Conservation (phyloP, 2,329 filamentous ascomycete species). For the Rhinocladiella similis region DNA sequence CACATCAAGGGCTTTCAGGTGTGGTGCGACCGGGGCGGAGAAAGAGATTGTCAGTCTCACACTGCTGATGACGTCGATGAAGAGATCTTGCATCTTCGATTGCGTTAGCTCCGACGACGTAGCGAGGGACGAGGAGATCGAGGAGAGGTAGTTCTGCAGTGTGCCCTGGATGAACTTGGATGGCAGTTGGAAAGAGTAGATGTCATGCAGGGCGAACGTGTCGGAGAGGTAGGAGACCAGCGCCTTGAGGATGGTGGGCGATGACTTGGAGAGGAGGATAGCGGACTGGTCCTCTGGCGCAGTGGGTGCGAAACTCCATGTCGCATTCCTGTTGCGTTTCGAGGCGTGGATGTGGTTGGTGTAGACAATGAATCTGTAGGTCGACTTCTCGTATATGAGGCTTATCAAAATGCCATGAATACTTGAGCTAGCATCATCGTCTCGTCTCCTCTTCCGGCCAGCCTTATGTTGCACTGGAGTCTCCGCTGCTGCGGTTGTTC, state of each 20-base stretch:
- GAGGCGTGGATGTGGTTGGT: not conserved
- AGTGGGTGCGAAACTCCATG: not conserved
- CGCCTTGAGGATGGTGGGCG: constrained; percentile 9
- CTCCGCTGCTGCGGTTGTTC: not conserved
- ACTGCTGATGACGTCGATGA: constrained; percentile 15
- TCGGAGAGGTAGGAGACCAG: constrained; percentile 15
- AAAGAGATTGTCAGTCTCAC: constrained; percentile 24
- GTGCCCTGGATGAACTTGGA: constrained; percentile 14
- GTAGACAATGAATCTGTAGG: constrained; percentile 23
- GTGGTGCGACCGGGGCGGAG: constrained; percentile 19
- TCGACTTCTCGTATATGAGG: constrained; percentile 22
- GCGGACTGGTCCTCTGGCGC: not conserved
- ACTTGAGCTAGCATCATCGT: not conserved
- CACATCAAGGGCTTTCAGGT: constrained; percentile 24
- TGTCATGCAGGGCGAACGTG: constrained; percentile 14
- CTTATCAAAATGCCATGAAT: constrained; percentile 12
- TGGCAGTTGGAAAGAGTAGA: constrained; percentile 19
- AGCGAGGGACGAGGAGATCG: constrained; percentile 1
- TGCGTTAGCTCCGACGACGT: not conserved
- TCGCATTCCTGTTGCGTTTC: constrained; percentile 6
- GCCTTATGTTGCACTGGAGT: not conserved
- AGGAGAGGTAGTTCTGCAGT: constrained; percentile 13
- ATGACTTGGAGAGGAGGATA: constrained; percentile 20
- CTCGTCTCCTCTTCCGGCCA: constrained; percentile 12
- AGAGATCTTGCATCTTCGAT: not conserved